phyloP scores from a whole-genome alignment of 2,329 filamentous ascomycete genomes.

The Chaetomium sp. region DNA sequence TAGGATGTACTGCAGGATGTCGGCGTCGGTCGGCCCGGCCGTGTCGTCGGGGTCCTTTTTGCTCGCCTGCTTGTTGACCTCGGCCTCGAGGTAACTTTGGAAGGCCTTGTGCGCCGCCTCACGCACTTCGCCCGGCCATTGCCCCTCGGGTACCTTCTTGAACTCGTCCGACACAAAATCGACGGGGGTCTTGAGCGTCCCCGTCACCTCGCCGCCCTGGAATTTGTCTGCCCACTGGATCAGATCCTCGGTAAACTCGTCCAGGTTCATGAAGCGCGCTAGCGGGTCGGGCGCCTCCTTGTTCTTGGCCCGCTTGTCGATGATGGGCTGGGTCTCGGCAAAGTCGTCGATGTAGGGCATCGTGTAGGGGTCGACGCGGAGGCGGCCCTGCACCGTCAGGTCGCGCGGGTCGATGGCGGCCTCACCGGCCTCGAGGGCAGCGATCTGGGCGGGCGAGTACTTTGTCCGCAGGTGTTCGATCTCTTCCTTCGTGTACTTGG shows the following conservation, averaged over 20 bases:
- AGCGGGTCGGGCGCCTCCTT: slow-evolving; percentile 56
- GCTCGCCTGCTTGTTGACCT: slow-evolving; percentile 33
- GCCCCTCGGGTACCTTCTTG: slow-evolving; percentile 32
- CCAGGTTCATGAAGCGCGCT: slow-evolving; percentile 61
- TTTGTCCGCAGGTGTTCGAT: slow-evolving; percentile 61
- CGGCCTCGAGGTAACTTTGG: slow-evolving; percentile 32
- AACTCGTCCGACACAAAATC: slow-evolving; percentile 40
- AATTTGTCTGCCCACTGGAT: slow-evolving; percentile 47
- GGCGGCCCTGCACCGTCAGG: slow-evolving; percentile 69
- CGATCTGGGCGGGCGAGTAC: slow-evolving; percentile 81
- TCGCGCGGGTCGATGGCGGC: slow-evolving; percentile 73
- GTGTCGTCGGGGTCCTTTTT: slow-evolving; percentile 34
- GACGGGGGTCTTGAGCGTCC: slow-evolving; percentile 45
- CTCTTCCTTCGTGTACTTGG: slow-evolving; percentile 69
- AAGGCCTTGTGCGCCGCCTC: slow-evolving; percentile 36
- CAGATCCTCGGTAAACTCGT: slow-evolving; percentile 64
- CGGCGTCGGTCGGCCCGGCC: slow-evolving; percentile 36
- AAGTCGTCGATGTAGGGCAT: slow-evolving; percentile 83
- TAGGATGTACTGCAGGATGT: slow-evolving; percentile 40
- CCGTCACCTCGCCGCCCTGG: slow-evolving; percentile 33
- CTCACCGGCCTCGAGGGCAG: slow-evolving; percentile 80
- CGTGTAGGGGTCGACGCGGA: slow-evolving; percentile 71
- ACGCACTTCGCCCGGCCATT: slow-evolving; percentile 36
- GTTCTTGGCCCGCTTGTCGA: slow-evolving; percentile 67
- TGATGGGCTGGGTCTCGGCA: slow-evolving; percentile 70